A percentile compares a stretch with the other conserved stretches of the same genome.
These are phyloP conservation scores for Pochonia chlamydosporia DNA, from an alignment of 2,329 filamentous ascomycete species.

Conservation along the genomic window DNA sequence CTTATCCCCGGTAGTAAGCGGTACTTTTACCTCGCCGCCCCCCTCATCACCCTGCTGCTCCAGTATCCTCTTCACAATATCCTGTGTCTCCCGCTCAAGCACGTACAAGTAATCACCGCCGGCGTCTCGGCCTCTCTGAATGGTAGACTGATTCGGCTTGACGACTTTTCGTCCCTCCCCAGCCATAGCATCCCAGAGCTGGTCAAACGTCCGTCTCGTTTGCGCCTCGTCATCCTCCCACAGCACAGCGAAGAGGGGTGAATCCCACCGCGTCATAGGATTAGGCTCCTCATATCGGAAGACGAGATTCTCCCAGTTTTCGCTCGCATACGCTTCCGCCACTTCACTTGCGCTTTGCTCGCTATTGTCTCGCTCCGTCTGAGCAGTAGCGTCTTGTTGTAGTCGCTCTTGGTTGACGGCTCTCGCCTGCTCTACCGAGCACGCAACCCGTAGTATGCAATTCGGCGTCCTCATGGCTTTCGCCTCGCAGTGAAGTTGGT, in stretches of 20 bases:
- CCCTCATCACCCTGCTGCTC: constrained; percentile 67
- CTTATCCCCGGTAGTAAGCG: constrained; percentile 25
- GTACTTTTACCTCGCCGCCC: constrained; percentile 49
- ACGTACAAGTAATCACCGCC: constrained; percentile 72
- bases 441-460: constrained; percentile 65
- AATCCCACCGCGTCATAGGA: constrained; percentile 79
- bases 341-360: neutral
- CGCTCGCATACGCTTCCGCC: constrained; percentile 41
- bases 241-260: constrained; percentile 71
- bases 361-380: constrained; percentile 7
- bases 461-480: constrained; percentile 72
- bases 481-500: constrained; percentile 79
- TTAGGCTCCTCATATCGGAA: constrained; percentile 85
- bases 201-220: constrained; percentile 48
- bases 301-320: constrained; percentile 71
- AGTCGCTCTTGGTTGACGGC: constrained; percentile 55
- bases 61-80: constrained; percentile 64
- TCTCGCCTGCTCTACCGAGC: constrained; percentile 44
- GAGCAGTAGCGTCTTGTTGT: no score
- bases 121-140: constrained; percentile 57
- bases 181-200: constrained; percentile 70
- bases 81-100: constrained; percentile 72
- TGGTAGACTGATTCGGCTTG: constrained; percentile 69
- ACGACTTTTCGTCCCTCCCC: constrained; percentile 59
- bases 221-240: constrained; percentile 68